A percentile compares a stretch with the other conserved stretches of the same genome.
phyloP scores from a whole-genome alignment of 2,329 filamentous ascomycete genomes.

The Corynespora cassiicola region DNA sequence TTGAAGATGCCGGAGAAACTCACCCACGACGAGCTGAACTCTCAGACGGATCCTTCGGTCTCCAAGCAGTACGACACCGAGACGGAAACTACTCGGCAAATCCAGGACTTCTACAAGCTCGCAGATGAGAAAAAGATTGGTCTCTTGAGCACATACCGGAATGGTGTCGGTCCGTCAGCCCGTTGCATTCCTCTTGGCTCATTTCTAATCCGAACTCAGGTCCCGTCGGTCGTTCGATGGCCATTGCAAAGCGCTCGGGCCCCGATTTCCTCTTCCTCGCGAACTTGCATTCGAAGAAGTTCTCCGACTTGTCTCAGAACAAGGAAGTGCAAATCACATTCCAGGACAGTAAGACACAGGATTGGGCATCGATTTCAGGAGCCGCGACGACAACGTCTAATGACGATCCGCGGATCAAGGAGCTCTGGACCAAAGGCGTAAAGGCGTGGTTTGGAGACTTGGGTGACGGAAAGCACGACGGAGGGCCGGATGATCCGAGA shows the following conservation, averaged over 20 bases:
- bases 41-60: conserved; percentile 54
- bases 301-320: conserved; percentile 53
- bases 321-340: conserved; percentile 53
- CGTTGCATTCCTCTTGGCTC: too few relatives aligned
- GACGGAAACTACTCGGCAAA: conserved; percentile 52
- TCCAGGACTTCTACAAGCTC: conserved; percentile 56
- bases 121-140: conserved; percentile 54
- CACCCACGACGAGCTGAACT: conserved; percentile 48
- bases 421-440: conserved; percentile 49
- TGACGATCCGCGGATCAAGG: conserved; percentile 56
- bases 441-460: conserved; percentile 59
- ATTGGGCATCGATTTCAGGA: conserved; percentile 57
- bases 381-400: conserved; percentile 49
- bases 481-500: conserved; percentile 53
- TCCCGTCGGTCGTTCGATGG: conserved; percentile 57
- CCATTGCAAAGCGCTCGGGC: conserved; percentile 61
- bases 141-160: conserved; percentile 51
- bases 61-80: conserved; percentile 57
- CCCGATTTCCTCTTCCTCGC: conserved; percentile 60
- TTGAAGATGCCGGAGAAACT: conserved; percentile 55
- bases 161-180: conserved; percentile 46
- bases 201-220: conserved; percentile 20
- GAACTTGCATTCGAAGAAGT: conserved; percentile 56
- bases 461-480: conserved; percentile 56
- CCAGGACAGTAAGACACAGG: conserved; percentile 54